Evolutionary conservation across 768 basidiomycete species (phyloP).

Genomic region (Pholiota microspora): DNA sequence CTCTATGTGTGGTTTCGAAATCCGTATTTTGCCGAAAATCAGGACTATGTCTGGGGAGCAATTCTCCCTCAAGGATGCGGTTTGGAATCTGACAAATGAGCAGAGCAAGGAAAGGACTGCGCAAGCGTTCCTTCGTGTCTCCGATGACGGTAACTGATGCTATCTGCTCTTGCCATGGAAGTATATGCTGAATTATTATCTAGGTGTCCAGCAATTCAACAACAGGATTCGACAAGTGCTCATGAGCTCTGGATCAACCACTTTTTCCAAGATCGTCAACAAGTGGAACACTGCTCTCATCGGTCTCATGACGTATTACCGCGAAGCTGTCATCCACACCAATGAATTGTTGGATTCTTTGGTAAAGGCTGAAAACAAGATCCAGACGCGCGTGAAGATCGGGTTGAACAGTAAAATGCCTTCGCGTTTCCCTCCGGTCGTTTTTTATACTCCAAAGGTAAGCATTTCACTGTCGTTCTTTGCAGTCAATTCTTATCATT

Average conservation of each 20-base stretch:
- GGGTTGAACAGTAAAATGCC: conserved; percentile 99
- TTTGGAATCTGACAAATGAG: conserved; percentile 97
- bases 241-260: conserved; percentile 98
- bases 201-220: conserved; percentile 93
- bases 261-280: conserved; percentile 98
- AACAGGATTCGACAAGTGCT: conserved; percentile 95
- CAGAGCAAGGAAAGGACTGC: conserved; percentile 97
- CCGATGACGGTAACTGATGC: conserved; percentile 80
- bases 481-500: conserved; percentile 1
- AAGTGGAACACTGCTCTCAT: conserved; percentile 98
- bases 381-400: conserved; percentile 99
- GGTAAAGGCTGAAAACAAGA: conserved; percentile 99
- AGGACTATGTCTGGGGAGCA: conserved; percentile 95
- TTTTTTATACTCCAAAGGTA: conserved; percentile 94
- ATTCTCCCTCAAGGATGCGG: conserved; percentile 93
- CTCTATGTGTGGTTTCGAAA: conserved; percentile 99
- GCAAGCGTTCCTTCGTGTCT: conserved; percentile 96
- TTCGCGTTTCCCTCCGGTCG: conserved; percentile 95
- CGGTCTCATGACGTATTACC: conserved; percentile 96
- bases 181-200: conserved; percentile 1
- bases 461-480: not conserved
- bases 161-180: conserved; percentile 1
- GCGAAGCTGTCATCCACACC: conserved; percentile 96
- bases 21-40: conserved; percentile 96
- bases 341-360: conserved; percentile 93